These are phyloP conservation scores for Piper longum DNA, from an alignment of 164 flowering plant genomes.

Conservation along the genomic window DNA sequence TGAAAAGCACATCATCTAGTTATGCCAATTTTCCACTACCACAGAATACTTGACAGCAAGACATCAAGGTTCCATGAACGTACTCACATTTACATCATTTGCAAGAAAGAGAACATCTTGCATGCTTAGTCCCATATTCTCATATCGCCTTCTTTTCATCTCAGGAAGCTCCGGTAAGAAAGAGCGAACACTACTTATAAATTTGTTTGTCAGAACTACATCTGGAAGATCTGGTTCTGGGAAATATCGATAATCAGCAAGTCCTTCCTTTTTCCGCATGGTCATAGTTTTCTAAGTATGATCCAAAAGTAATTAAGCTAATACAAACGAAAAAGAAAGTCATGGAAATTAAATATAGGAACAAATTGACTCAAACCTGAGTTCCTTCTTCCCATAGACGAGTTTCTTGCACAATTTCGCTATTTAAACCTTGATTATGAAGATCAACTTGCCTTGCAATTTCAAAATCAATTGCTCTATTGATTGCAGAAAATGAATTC, in stretches of 20 bases:
- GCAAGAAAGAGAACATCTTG: slow-evolving; percentile 89
- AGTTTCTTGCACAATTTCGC: slow-evolving; percentile 80
- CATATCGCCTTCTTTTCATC: slow-evolving; percentile 69
- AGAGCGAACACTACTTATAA: slow-evolving; percentile 32
- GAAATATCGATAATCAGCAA: slow-evolving; percentile 83
- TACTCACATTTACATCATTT: slow-evolving; percentile 61
- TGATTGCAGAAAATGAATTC: slow-evolving; percentile 85
- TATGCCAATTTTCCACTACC: too few species aligned
- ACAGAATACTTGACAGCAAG: not conserved
- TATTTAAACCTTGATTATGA: slow-evolving; percentile 48
- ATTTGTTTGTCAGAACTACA: slow-evolving; percentile 51
- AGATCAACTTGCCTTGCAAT: slow-evolving; percentile 64
- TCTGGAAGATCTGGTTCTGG: slow-evolving; percentile 96
- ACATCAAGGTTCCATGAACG: not conserved
- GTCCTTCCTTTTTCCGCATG: slow-evolving; percentile 96
- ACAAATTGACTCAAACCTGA: slow-evolving; percentile 40
- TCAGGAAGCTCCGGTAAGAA: slow-evolving; percentile 83
- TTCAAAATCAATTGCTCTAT: slow-evolving; percentile 84
- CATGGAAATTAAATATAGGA: not conserved
- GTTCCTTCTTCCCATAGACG: slow-evolving; percentile 91
- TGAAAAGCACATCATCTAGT: not conserved
- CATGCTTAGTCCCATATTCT: slow-evolving; percentile 79
- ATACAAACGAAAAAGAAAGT: not conserved
- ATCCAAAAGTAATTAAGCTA: slow-evolving; percentile 1
- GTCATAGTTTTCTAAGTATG: slow-evolving; percentile 55